Evolutionary conservation across 2,329 filamentous ascomycete genomes (phyloP), one percentile per base, ranked within the genome.

Genomic region (Dactylellina drechsleri): DNA sequence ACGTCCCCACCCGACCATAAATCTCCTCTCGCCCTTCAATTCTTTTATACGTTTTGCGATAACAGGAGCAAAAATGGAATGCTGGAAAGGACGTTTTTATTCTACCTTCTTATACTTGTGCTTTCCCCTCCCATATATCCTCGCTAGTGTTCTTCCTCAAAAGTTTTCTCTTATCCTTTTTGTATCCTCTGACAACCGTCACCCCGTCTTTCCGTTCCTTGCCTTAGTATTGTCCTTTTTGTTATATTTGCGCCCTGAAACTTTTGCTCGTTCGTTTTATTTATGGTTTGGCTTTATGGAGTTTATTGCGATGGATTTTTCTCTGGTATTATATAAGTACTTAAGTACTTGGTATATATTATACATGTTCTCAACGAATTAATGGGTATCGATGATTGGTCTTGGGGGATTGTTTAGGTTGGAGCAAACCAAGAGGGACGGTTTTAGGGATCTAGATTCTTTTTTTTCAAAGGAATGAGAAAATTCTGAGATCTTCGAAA

Each of bases 321-420:
- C 18, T 54, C 43, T 47, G 16, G 43, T 61, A 66, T 58, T 36
- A 66, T 71, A 54, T 65, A 65, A 45, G 66, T 58, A 65, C 66
- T 71, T 45, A 71, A 71, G 41, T 59, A 71, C 66, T 58, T 72
- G 43, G 43, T 47, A 47, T 47, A 58, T 61, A 66, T 59, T 36
- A 68, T 72, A 57, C 60, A 72, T 49, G 67, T 59, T 72, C 67
- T 66, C 60, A 72, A 72, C 45, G 67, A 72, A 60, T 60, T 72
- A 72, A 72, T 72, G 67, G 67, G 60, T 49, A 66, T 56, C 60
- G 67, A 72, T 59, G 67, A 72, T 58, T 60, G 60, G 49, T 45
- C n/a, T n/a, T 15, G 52, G 23, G 28, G 66, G 52, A 40, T 20
- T 13, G 16, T 57, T 52, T 62, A 36, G 43, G 45, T 31, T 58